A percentile compares a stretch with the other conserved stretches of the same genome.
Conservation (phyloP, 1,139 yeast genomes). For the Suhomyces panamericanus region DNA sequence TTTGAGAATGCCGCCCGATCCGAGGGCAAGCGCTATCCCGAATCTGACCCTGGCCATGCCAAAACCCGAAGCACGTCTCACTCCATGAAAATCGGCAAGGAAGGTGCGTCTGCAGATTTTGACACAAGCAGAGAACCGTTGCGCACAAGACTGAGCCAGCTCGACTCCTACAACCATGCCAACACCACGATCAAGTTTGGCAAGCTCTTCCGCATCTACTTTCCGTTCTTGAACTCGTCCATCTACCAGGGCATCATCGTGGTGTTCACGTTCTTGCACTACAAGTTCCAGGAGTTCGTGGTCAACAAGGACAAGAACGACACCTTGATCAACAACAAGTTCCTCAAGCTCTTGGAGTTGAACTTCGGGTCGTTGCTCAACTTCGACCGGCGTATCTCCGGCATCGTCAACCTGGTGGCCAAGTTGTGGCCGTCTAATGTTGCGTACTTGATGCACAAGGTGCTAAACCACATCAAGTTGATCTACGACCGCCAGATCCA, state of each 20-base stretch:
- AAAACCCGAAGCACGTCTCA: background rate
- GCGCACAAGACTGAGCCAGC: background rate
- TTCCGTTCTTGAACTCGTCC: conserved; percentile 51
- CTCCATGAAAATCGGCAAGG: background rate
- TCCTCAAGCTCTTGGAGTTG: conserved; percentile 27
- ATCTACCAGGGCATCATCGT: conserved; percentile 55
- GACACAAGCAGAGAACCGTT: background rate
- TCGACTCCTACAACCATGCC: conserved; percentile 4
- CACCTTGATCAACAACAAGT: conserved; percentile 18
- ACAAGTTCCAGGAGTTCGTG: conserved; percentile 40
- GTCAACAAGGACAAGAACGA: conserved; percentile 17
- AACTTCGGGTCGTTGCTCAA: conserved; percentile 26
- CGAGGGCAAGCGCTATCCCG: background rate
- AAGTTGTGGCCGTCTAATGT: conserved; percentile 43
- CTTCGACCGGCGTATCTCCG: conserved; percentile 27
- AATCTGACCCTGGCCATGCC: background rate
- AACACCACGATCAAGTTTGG: conserved; percentile 29
- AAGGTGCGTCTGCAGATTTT: background rate
- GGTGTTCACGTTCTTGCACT: conserved; percentile 48
- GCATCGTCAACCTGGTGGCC: conserved; percentile 20
- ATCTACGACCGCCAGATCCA: conserved; percentile 27
- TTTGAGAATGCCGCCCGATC: background rate
- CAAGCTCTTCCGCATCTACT: conserved; percentile 34
- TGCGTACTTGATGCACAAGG: conserved; percentile 34
- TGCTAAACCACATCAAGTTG: conserved; percentile 30